A percentile compares a stretch with the other conserved stretches of the same genome.
Evolutionary conservation across 352 stramenopile genomes (phyloP).

Genomic region (Phytophthora sp.): DNA sequence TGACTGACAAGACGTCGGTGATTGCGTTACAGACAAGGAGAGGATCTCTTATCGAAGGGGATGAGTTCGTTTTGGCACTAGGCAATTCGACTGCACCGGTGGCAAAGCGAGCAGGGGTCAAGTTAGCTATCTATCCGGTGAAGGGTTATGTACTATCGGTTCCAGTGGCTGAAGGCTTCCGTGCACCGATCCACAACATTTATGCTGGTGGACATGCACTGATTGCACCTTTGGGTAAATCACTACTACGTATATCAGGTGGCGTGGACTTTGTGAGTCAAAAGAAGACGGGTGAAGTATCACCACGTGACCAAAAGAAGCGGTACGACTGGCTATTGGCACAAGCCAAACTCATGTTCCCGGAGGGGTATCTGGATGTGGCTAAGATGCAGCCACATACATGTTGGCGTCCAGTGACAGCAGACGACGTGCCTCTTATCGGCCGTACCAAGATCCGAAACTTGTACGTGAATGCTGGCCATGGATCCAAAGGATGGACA

Average conservation of each 20-base stretch:
- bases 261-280: conserved; percentile 78
- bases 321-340: conserved; percentile 80
- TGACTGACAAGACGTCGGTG: conserved; percentile 76
- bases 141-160: conserved; percentile 89
- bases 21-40: conserved; percentile 83
- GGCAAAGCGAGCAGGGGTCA: conserved; percentile 70
- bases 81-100: conserved; percentile 79
- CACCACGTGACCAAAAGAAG: conserved; percentile 72
- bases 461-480: conserved; percentile 85
- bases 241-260: conserved; percentile 74
- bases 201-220: conserved; percentile 81
- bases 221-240: conserved; percentile 74
- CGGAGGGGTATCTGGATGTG: conserved; percentile 82
- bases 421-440: conserved; percentile 85
- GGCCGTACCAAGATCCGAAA: conserved; percentile 83
- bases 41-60: conserved; percentile 85
- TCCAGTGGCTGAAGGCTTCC: conserved; percentile 67
- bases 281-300: conserved; percentile 62
- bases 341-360: conserved; percentile 82
- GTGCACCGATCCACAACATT: conserved; percentile 78
- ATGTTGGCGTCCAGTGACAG: conserved; percentile 83
- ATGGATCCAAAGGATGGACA: conserved; percentile 88
- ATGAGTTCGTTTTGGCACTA: conserved; percentile 86
- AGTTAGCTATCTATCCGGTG: conserved; percentile 84
- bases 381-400: conserved; percentile 80